Base-by-base conservation (phyloP, 148 eudicot genomes). In the Persicaria tinctoria region DNA sequence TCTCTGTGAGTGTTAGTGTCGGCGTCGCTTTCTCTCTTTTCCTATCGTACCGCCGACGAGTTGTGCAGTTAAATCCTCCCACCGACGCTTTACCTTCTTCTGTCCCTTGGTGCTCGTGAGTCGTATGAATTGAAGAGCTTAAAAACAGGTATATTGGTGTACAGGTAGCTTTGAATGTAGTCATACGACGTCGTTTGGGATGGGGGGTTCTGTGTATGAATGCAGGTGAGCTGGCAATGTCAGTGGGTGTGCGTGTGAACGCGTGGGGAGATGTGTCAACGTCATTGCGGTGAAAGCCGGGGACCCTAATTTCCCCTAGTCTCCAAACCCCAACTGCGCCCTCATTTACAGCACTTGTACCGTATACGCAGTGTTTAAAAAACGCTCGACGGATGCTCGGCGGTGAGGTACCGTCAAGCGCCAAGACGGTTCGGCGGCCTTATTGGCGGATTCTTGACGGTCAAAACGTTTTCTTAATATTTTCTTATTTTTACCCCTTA, bases 81-180 rank as follows among this genome's bases (percentile, higher is more conserved):
- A 79, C 80, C 85, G 80, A 83, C 80, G 83, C 80, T 80, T 80
- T 77, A 74, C 44, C 38, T 76, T 72, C 68, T 63, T 56, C 59
- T 27, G 27, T 23, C 41, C 41, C 41, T 32, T 32, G 41, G 55
- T 46, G 38, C 38, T 41, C 12, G 38, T 64, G 69, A 64, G 41
- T 32, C 6, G 11, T 64, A n/a, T 64, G 69, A 64, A 46, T 46
- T 64, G 69, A 32, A 32, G 69, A 64, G 46, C 69, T 64, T 32
- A 64, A 64, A 64, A 32, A 32, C 41, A 32, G 41, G 41, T 32
- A 0, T 32, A 23, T 32, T 32, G 41, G 41, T 32, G 41, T 32
- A 64, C 69, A 38, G 46, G 68, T 6, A 45, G 69, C 38, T 66
- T 41, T 10, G 68, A 63, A 32, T 14, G 45, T 44, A 9, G 41